Percentiles rank a stretch among this genome's conserved stretches.
Evolutionary conservation across 2,329 filamentous ascomycete genomes (phyloP).

Genomic region (Drechslerella stenobrocha): DNA sequence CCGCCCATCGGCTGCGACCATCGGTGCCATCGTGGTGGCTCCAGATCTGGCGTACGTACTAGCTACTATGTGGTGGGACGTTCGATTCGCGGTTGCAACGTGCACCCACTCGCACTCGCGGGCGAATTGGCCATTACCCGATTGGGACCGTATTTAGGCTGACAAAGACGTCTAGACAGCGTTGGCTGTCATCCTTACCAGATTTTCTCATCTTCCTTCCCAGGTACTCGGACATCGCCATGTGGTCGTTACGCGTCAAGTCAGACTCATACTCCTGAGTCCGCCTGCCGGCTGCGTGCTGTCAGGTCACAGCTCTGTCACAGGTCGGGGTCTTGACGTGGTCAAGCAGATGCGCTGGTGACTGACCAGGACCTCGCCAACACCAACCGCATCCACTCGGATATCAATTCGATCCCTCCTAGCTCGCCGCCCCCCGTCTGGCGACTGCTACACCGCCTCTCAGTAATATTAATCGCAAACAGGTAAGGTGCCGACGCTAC

Average conservation of each 20-base stretch:
- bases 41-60: too few relatives aligned
- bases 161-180: neutral
- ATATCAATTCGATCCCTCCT: neutral
- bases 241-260: conserved; percentile 8
- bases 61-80: too few relatives aligned
- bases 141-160: neutral
- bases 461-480: too few relatives aligned
- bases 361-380: neutral
- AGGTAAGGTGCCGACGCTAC: too few relatives aligned
- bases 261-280: neutral
- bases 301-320: neutral
- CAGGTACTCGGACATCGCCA: conserved; percentile 1
- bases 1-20: too few relatives aligned
- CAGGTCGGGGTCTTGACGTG: conserved; percentile 4
- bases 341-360: neutral
- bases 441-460: too few relatives aligned
- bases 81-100: too few relatives aligned
- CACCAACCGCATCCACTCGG: neutral
- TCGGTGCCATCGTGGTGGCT: too few relatives aligned
- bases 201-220: neutral
- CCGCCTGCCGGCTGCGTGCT: neutral
- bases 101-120: too few relatives aligned
- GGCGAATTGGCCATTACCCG: too few relatives aligned
- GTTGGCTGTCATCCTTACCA: neutral
- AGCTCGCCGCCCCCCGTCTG: too few relatives aligned